Evolutionary conservation across 306 rosid species (phyloP), one percentile per base, ranked within the genome.

Genomic region (Begonia fuchsioides): DNA sequence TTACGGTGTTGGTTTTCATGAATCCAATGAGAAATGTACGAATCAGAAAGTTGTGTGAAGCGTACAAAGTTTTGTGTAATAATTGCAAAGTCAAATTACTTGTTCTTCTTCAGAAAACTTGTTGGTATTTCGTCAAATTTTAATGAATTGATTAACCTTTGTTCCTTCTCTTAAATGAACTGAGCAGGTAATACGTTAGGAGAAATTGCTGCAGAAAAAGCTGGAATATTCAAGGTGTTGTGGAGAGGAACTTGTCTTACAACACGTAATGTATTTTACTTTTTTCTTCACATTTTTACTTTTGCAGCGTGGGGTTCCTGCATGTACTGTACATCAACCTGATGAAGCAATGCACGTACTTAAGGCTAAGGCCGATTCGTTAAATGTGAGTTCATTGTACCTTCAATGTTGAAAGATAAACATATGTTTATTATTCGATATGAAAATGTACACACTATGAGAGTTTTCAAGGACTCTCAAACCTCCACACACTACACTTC

Each of bases 201-300:
- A 52, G 80, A 68, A 70, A 84, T 90, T 66, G 97, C 97, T 19
- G 84, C 88, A 53, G 97, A 90, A 80, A 90, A 90, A 71, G 97
- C 97, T 52, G 94, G 97, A 51, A 90, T 90, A 68, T 68, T 90
- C 69, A 90, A 90, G 95, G 97, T 90, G 68, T 58, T 35, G 53
- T 65, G 13, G 60, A 64, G 51, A 54, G 35, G 35, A 45, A 51
- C 18, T 45, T 47, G 3, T 49, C 47, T 58, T 10, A 16, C 7
- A 4, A 6, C 35, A 43, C 54, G n/a, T 38, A n/a, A 2, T 41
- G 1, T 41, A 6, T 47, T 14, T 47, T n/a, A 26, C 43, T 50
- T 20, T 51, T 35, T 52, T 59, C 38, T 41, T 41, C n/a, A 16
- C 54, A 46, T 51, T 53, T 64, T 39, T 64, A 52, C 20, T 64